Evolutionary conservation across 768 basidiomycete genomes (phyloP).

Genomic region (Coprinopsis cinerea): DNA sequence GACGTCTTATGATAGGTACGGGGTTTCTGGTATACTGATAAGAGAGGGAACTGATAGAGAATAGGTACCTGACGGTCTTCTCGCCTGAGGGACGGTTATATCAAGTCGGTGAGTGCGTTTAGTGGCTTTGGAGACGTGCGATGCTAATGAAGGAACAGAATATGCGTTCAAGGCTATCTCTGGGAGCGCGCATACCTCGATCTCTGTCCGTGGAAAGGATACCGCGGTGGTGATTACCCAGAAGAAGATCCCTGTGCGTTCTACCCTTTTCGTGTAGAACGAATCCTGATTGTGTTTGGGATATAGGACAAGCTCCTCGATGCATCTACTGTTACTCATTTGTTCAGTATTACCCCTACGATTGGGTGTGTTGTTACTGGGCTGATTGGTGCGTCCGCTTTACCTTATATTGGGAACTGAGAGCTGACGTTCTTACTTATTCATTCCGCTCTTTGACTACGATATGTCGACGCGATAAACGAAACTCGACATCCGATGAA

Average conservation of each 20-base stretch:
- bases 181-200: conserved; percentile 90
- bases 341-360: conserved; percentile 92
- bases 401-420: not conserved
- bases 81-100: conserved; percentile 96
- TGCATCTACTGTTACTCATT: conserved; percentile 87
- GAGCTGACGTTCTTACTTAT: too few species aligned
- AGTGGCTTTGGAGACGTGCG: not conserved
- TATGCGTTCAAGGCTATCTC: conserved; percentile 99
- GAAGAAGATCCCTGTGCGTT: conserved; percentile 92
- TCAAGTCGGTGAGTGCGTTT: conserved; percentile 86
- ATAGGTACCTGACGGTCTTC: conserved; percentile 92
- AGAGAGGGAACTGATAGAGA: not conserved
- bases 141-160: conserved; percentile 43
- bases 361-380: conserved; percentile 99
- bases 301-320: conserved; percentile 93
- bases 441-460: too few species aligned
- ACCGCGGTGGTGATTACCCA: conserved; percentile 96
- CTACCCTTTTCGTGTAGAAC: not conserved
- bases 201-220: conserved; percentile 91
- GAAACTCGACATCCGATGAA: conserved; percentile 11
- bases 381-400: conserved; percentile 63
- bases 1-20: conserved; percentile 89
- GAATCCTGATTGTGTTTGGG: not conserved
- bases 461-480: too few species aligned
- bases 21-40: conserved; percentile 2